Evolutionary conservation across 306 rosid genomes (phyloP).

Genomic region (Inga oerstediana): DNA sequence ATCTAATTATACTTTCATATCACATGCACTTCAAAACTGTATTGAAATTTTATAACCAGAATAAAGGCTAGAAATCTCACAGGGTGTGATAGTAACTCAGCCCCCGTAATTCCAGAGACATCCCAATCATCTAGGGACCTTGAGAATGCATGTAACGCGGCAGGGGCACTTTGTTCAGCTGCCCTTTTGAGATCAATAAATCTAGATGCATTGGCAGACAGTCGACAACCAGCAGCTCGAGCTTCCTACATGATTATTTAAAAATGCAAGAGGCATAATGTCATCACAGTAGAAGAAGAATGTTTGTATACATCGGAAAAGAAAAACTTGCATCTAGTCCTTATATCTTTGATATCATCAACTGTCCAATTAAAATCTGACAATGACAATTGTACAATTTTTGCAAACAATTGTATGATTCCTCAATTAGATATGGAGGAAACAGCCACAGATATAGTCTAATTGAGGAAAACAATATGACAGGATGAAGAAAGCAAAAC

Average conservation of each 20-base stretch:
- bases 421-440: neutral
- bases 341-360: neutral
- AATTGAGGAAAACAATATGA: neutral
- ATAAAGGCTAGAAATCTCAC: conserved; percentile 50
- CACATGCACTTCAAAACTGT: neutral
- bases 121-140: conserved; percentile 72
- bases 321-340: neutral
- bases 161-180: conserved; percentile 43
- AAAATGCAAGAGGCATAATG: conserved; percentile 25
- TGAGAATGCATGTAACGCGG: conserved; percentile 38
- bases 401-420: neutral
- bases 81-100: conserved; percentile 67
- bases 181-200: conserved; percentile 61
- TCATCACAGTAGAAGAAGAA: conserved; percentile 5
- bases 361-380: neutral
- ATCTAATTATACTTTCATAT: no score
- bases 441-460: neutral
- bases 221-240: conserved; percentile 76
- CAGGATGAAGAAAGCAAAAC: neutral
- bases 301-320: neutral
- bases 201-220: conserved; percentile 58
- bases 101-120: conserved; percentile 61
- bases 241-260: conserved; percentile 58
- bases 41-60: neutral
- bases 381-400: neutral